Percentiles rank a stretch among this genome's conserved stretches.
phyloP scores from a whole-genome alignment of 306 rosid species.

The Citrullus colocynthis region DNA sequence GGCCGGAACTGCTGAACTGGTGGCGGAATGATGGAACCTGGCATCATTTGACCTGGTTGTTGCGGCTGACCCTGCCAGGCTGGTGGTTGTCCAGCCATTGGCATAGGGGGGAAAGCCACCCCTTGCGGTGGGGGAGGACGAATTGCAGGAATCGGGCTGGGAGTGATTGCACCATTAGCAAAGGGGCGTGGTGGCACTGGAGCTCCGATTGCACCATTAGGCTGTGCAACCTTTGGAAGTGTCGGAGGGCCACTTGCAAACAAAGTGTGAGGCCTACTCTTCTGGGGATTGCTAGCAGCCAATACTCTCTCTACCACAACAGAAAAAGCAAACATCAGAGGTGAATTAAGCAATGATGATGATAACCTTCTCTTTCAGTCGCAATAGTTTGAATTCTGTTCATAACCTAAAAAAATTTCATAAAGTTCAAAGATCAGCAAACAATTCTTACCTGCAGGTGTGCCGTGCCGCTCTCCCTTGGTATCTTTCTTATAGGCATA shows the following conservation, averaged over 20 bases:
- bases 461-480: conserved; percentile 95
- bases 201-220: conserved; percentile 37
- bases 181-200: conserved; percentile 80
- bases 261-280: conserved; percentile 90
- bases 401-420: neutral
- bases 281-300: conserved; percentile 94
- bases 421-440: neutral
- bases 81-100: conserved; percentile 45
- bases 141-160: conserved; percentile 36
- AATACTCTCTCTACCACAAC: conserved; percentile 72
- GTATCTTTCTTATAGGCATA: conserved; percentile 98
- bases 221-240: conserved; percentile 49
- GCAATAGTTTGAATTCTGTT: neutral
- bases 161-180: conserved; percentile 50
- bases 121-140: conserved; percentile 87
- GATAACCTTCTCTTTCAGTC: neutral
- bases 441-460: conserved; percentile 74
- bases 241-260: conserved; percentile 95
- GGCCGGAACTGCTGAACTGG: conserved; percentile 82
- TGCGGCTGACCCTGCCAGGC: conserved; percentile 69
- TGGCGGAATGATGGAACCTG: conserved; percentile 44
- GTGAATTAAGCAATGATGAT: neutral
- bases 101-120: conserved; percentile 55
- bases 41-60: conserved; percentile 53
- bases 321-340: neutral